Conservation (phyloP, 1,284 basidiomycete species). For the Baeospora myosura region DNA sequence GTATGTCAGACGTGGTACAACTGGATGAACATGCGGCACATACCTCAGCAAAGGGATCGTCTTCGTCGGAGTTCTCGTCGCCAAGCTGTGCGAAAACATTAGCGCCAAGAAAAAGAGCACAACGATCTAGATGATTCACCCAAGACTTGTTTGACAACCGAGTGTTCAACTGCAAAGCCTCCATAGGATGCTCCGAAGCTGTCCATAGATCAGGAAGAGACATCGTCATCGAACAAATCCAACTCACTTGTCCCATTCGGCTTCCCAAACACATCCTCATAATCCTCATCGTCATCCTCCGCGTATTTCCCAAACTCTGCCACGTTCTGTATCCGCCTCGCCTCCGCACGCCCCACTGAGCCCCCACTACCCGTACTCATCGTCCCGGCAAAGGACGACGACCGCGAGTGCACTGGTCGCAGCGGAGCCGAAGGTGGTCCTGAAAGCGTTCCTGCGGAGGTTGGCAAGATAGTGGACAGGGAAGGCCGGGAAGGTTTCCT, state of each 20-base stretch:
- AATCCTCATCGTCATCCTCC: conserved; percentile 80
- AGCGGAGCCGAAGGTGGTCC: conserved; percentile 17
- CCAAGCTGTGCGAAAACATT: conserved; percentile 43
- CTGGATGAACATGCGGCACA: conserved; percentile 11
- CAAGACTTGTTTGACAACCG: conserved; percentile 82
- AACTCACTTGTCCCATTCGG: conserved; percentile 53
- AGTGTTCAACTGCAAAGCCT: conserved; percentile 76
- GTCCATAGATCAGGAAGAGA: conserved; percentile 6
- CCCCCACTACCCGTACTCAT: conserved; percentile 29
- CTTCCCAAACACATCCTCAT: conserved; percentile 87
- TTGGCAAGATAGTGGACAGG: conserved; percentile 29
- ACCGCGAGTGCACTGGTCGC: conserved; percentile 33
- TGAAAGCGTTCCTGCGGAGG: conserved; percentile 11
- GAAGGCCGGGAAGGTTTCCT: conserved; percentile 43
- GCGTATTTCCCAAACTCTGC: conserved; percentile 76
- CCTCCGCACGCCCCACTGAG: conserved; percentile 61
- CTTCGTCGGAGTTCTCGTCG: conserved; percentile 78
- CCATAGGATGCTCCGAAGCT: conserved; percentile 58
- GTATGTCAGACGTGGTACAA: conserved; percentile 1
- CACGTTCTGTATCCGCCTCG: conserved; percentile 42
- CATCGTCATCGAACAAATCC: conserved; percentile 3
- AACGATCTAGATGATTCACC: conserved; percentile 36
- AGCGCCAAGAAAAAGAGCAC: conserved; percentile 2
- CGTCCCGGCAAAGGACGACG: conserved; percentile 51
- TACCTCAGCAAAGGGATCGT: conserved; percentile 92